A percentile compares a stretch with the other conserved stretches of the same genome.
Evolutionary conservation across 2,329 filamentous ascomycete genomes (phyloP).

Genomic region (Phyllosticta citribraziliensis): DNA sequence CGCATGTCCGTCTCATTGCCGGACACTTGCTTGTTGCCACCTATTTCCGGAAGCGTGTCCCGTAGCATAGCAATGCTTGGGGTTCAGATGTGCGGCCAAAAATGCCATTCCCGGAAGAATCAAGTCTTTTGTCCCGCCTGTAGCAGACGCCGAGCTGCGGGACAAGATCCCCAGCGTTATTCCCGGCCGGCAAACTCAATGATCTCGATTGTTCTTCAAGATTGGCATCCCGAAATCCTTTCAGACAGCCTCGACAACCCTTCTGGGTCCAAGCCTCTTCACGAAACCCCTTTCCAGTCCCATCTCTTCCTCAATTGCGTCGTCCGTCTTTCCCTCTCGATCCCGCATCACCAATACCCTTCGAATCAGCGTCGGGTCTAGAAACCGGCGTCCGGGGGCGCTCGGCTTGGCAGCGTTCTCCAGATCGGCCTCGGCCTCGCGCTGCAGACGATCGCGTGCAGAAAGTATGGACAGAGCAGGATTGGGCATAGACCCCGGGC

Average conservation of each 20-base stretch:
- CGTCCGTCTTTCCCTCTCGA: not conserved
- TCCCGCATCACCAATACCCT: conserved; percentile 5
- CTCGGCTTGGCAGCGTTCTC: conserved; percentile 33
- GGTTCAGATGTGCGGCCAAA: too few relatives aligned
- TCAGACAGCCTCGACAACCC: conserved; percentile 7
- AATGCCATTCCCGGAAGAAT: too few relatives aligned
- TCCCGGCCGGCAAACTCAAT: too few relatives aligned
- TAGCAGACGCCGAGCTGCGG: too few relatives aligned
- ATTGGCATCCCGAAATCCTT: not conserved
- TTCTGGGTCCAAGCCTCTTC: conserved; percentile 4
- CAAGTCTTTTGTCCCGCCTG: too few relatives aligned
- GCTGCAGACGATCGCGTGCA: conserved; percentile 41
- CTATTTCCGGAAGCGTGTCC: too few relatives aligned
- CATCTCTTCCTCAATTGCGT: conserved; percentile 8
- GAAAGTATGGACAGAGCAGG: conserved; percentile 46
- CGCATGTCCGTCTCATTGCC: too few relatives aligned
- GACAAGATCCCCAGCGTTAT: too few relatives aligned
- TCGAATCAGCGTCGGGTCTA: conserved; percentile 34
- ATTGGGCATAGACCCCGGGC: conserved; percentile 28
- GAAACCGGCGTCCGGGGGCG: conserved; percentile 33
- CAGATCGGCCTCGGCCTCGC: conserved; percentile 45
- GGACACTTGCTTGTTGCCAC: too few relatives aligned
- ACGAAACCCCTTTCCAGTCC: conserved; percentile 7
- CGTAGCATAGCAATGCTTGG: too few relatives aligned
- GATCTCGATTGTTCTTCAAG: not conserved